Base-by-base conservation (phyloP, 331 rosid genomes). In the Quercus tomentella region DNA sequence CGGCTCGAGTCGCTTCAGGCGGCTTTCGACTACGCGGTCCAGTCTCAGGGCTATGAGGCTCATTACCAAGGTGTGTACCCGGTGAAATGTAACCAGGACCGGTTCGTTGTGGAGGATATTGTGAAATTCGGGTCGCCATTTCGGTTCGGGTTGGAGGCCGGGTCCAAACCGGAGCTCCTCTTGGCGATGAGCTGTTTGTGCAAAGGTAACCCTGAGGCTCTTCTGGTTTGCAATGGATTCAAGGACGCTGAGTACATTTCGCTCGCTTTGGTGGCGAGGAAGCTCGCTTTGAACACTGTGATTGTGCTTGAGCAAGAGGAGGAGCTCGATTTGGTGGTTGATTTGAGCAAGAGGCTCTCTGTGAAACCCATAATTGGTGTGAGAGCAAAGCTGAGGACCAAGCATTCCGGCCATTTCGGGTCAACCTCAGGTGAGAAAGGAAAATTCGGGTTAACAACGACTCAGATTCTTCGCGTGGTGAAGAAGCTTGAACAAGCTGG, bases 31-130 rank as follows among this genome's bases (percentile, higher is more conserved):
- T 71, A 51, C 3, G 98, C 99, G 3, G 86, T 93, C 69, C 86
- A 85, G 10, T 84, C 92, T 2, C 91, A 80, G 26, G 93, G 89
- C 4, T 96, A 88, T n/a, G 89, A 68, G 3, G 85, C 93, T 60
- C 97, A 88, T 76, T 96, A 96, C 80, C 99, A 93, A 84, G 99
- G 99, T 0, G 98, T 96, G 63, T 96, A 84, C 56, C 99, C 99
- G 0, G 99, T 96, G 56, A 96, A 96, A 61, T 93, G 99, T 79
- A 96, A 96, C 76, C 98, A 96, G 89, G 99, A 96, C 86, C 83
- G 94, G 71, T 96, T 91, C 75, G 88, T 96, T 4, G 97, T 93
- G 31, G 99, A 96, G 82, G 99, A 96, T 74, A 93, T 96, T 20
- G 97, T 96, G 3, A 76, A 77, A 58, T 90, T 89, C 74, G 99